These are phyloP conservation scores for Kuraishia piskuri DNA, from an alignment of 805 yeast species.

Conservation along the genomic window DNA sequence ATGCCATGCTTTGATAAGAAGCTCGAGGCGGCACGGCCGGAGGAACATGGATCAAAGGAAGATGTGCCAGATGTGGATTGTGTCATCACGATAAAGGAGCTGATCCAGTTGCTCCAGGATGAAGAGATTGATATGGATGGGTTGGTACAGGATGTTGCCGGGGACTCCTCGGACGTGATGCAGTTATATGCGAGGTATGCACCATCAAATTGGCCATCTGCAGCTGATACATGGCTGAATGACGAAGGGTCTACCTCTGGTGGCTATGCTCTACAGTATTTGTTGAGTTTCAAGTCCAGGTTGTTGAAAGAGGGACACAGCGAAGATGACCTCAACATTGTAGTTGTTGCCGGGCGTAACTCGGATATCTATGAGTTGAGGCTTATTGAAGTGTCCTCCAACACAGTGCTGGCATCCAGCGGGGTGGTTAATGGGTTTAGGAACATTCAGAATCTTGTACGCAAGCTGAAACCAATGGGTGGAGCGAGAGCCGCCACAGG, in stretches of 20 bases:
- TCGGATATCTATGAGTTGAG: conserved; percentile 66
- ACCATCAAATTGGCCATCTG: conserved; percentile 57
- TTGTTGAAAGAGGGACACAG: conserved; percentile 11
- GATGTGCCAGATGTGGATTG: conserved; percentile 70
- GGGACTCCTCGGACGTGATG: conserved; percentile 8
- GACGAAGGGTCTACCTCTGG: conserved; percentile 83
- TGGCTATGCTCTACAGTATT: conserved; percentile 73
- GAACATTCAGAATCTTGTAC: conserved; percentile 87
- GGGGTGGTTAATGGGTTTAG: conserved; percentile 84
- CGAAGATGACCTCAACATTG: conserved; percentile 17
- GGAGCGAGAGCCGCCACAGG: conserved; percentile 18
- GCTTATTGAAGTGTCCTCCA: conserved; percentile 24
- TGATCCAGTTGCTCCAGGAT: conserved; percentile 62
- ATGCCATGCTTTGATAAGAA: conserved; percentile 99
- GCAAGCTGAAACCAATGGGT: conserved; percentile 55
- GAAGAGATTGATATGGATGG: conserved; percentile 29
- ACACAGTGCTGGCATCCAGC: conserved; percentile 40
- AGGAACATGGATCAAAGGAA: conserved; percentile 21
- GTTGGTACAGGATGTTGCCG: conserved; percentile 10
- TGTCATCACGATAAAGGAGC: conserved; percentile 86
- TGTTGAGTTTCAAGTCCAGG: conserved; percentile 28
- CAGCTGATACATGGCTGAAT: conserved; percentile 56
- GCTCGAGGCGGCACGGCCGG: conserved; percentile 86
- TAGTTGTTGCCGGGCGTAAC: conserved; percentile 57
- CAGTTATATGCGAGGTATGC: conserved; percentile 25